Conservation (phyloP, 345 rosid genomes). For the Brassica rapa region DNA sequence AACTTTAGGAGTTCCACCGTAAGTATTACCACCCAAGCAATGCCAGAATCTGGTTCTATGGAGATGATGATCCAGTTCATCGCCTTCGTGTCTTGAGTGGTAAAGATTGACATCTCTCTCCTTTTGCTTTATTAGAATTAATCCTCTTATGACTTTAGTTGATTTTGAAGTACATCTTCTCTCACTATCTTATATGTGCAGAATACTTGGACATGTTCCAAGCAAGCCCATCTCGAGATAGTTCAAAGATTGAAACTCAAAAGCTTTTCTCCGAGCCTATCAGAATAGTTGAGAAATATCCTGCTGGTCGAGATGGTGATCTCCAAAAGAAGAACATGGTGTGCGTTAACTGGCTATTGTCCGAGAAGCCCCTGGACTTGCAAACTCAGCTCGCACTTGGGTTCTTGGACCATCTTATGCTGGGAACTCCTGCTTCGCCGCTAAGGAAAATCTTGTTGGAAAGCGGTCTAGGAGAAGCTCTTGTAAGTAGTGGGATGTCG, state of each 20-base stretch:
- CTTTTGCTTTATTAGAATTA: background rate
- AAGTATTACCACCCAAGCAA: slow-evolving; percentile 96
- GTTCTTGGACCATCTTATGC: slow-evolving; percentile 88
- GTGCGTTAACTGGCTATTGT: slow-evolving; percentile 87
- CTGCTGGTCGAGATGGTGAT: slow-evolving; percentile 81
- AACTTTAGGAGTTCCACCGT: slow-evolving; percentile 78
- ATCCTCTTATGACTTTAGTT: slow-evolving; percentile 4
- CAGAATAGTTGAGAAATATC: slow-evolving; percentile 82
- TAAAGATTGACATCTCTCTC: slow-evolving; percentile 38
- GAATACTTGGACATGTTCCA: slow-evolving; percentile 83
- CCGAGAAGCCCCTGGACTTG: slow-evolving; percentile 82
- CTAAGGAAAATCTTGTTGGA: slow-evolving; percentile 85
- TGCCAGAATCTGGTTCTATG: slow-evolving; percentile 96
- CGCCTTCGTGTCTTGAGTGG: slow-evolving; percentile 85
- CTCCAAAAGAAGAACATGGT: slow-evolving; percentile 91
- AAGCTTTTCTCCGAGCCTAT: slow-evolving; percentile 71
- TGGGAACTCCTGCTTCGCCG: slow-evolving; percentile 98
- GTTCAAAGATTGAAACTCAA: slow-evolving; percentile 61
- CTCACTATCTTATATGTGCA: slow-evolving; percentile 40
- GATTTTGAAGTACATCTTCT: slow-evolving; percentile 6
- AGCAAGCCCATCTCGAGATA: slow-evolving; percentile 64
- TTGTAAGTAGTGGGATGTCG: slow-evolving; percentile 84
- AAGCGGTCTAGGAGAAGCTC: slow-evolving; percentile 96
- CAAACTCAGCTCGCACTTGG: slow-evolving; percentile 89
- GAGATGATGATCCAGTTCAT: slow-evolving; percentile 83